A percentile compares a stretch with the other conserved stretches of the same genome.
phyloP scores from a whole-genome alignment of 768 basidiomycete genomes.

The Nidularia sp. region DNA sequence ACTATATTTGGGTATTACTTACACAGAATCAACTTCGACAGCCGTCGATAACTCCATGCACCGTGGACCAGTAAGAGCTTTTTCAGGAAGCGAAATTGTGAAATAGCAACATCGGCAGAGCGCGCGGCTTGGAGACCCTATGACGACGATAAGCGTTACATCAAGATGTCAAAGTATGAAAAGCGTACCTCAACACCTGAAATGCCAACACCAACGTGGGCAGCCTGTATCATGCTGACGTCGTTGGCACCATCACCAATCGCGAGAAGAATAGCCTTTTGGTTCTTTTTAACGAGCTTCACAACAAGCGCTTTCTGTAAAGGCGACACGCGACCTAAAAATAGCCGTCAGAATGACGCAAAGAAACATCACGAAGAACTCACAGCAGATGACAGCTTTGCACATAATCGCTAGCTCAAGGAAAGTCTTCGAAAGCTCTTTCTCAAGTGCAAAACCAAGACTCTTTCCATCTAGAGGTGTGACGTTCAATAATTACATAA shows the following conservation, averaged over 20 bases:
- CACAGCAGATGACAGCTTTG: slow-evolving; percentile 98
- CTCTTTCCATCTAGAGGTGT: slow-evolving; percentile 83
- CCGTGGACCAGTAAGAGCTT: slow-evolving; percentile 96
- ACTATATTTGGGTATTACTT: slow-evolving; percentile 23
- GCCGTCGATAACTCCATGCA: slow-evolving; percentile 94
- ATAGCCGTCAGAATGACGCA: slow-evolving; percentile 2
- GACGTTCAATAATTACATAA: slow-evolving; percentile 4
- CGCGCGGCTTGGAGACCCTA: slow-evolving; percentile 97
- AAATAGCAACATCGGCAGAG: slow-evolving; percentile 96
- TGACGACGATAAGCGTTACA: not conserved
- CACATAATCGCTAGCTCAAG: slow-evolving; percentile 96
- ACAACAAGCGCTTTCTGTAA: slow-evolving; percentile 97
- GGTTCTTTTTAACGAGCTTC: slow-evolving; percentile 98
- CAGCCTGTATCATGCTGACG: slow-evolving; percentile 99
- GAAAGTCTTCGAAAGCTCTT: slow-evolving; percentile 85
- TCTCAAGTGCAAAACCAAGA: slow-evolving; percentile 87
- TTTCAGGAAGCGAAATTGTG: slow-evolving; percentile 93
- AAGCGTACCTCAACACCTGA: slow-evolving; percentile 85
- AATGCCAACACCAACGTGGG: slow-evolving; percentile 96
- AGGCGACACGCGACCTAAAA: slow-evolving; percentile 89
- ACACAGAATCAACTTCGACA: slow-evolving; percentile 97
- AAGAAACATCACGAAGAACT: slow-evolving; percentile 19
- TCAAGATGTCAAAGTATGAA: not conserved
- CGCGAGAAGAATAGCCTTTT: slow-evolving; percentile 88
- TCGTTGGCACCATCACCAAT: slow-evolving; percentile 99